phyloP scores from a whole-genome alignment of 495 filamentous ascomycete genomes.

The Pseudevernia furfuracea region DNA sequence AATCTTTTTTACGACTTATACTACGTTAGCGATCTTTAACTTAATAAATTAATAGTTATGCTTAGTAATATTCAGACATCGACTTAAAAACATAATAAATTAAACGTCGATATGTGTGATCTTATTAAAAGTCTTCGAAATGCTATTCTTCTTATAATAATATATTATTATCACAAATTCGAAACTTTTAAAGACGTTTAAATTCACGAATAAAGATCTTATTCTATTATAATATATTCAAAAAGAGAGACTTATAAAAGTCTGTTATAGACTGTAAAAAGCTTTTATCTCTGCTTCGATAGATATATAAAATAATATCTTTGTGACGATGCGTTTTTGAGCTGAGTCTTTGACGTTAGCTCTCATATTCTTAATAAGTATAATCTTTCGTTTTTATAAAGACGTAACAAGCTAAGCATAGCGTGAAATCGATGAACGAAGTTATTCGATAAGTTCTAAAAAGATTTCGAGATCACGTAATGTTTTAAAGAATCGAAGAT shows the following conservation, averaged over 20 bases:
- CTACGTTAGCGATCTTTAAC: not conserved
- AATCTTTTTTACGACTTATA: slow-evolving; percentile 1
- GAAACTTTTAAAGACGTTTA: not conserved
- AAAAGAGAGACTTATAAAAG: not conserved
- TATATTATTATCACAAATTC: not conserved
- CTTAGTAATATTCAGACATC: not conserved
- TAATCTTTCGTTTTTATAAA: not conserved
- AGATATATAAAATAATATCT: not conserved
- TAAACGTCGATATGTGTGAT: no score
- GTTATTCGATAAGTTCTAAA: not conserved
- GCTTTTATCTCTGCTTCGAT: not conserved
- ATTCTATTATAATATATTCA: not conserved
- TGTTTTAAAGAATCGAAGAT: not conserved
- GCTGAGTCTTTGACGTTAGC: not conserved
- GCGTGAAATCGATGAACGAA: not conserved
- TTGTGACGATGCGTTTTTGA: not conserved
- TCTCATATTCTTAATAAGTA: not conserved
- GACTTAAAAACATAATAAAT: slow-evolving; percentile 9
- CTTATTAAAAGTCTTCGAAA: no score
- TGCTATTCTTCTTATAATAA: not conserved
- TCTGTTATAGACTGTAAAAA: not conserved
- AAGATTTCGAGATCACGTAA: slow-evolving; percentile 7
- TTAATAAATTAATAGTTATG: not conserved
- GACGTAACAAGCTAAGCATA: not conserved
- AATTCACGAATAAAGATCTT: not conserved